Percentiles rank a stretch among this genome's conserved stretches.
Conservation (phyloP, 2,329 filamentous ascomycete species). For the Pseudogymnoascus sp. region DNA sequence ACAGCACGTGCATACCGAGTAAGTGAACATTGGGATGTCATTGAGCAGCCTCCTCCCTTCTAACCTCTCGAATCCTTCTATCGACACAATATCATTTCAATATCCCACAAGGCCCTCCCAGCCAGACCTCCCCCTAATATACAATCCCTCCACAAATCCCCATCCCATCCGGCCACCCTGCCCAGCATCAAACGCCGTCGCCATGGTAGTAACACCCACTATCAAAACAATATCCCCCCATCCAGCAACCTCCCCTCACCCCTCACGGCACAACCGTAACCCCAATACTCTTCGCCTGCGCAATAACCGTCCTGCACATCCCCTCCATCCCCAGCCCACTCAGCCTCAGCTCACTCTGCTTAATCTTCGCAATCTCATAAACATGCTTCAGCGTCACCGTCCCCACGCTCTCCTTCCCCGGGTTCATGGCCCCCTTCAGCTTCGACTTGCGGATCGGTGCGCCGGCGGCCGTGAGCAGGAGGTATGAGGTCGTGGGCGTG, state of each 20-base stretch:
- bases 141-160: neutral
- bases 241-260: neutral
- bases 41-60: neutral
- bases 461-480: conserved; percentile 76
- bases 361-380: conserved; percentile 96
- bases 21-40: neutral
- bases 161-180: neutral
- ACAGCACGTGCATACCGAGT: neutral
- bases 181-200: conserved; percentile 21
- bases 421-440: conserved; percentile 67
- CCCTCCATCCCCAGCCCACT: conserved; percentile 64
- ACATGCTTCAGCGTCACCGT: conserved; percentile 88
- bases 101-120: neutral
- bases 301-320: conserved; percentile 66
- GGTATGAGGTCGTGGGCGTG: conserved; percentile 87
- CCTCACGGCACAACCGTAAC: conserved; percentile 57
- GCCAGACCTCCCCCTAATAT: neutral
- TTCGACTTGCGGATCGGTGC: conserved; percentile 65
- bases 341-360: conserved; percentile 68
- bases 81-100: neutral
- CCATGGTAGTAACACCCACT: conserved; percentile 18
- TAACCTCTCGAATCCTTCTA: neutral
- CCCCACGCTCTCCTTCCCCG: conserved; percentile 71
- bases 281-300: conserved; percentile 67
- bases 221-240: neutral